A percentile compares a stretch with the other conserved stretches of the same genome.
Conservation (phyloP, 2,329 filamentous ascomycete genomes). For the Colletotrichum tofieldiae region DNA sequence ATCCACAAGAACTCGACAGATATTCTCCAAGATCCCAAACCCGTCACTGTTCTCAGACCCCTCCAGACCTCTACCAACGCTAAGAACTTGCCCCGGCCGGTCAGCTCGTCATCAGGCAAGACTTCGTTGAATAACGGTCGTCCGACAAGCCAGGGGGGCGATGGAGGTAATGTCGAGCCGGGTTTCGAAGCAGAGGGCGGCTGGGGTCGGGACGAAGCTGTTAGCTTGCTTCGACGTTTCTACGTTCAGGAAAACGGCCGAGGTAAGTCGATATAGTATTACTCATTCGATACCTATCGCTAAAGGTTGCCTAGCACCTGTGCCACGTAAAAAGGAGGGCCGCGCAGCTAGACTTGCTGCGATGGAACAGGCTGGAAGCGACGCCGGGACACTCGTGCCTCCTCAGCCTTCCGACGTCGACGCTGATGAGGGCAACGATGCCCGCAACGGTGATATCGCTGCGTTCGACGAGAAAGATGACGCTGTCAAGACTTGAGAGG, state of each 20-base stretch:
- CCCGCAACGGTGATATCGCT: background rate
- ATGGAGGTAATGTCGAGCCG: slow-evolving; percentile 80
- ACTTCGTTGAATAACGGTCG: background rate
- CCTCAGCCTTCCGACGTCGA: slow-evolving; percentile 9
- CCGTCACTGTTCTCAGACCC: slow-evolving; percentile 9
- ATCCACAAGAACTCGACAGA: slow-evolving; percentile 76
- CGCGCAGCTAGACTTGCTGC: slow-evolving; percentile 68
- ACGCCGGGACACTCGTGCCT: background rate
- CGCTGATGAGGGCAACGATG: slow-evolving; percentile 1
- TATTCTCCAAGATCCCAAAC: slow-evolving; percentile 2
- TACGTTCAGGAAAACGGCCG: slow-evolving; percentile 98
- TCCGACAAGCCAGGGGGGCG: slow-evolving; percentile 55
- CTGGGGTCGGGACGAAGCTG: slow-evolving; percentile 91
- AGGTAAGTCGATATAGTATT: slow-evolving; percentile 66
- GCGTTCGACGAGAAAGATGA: background rate
- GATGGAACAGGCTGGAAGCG: slow-evolving; percentile 50
- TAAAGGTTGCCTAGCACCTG: slow-evolving; percentile 57
- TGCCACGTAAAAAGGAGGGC: slow-evolving; percentile 70
- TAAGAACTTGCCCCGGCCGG: slow-evolving; percentile 18
- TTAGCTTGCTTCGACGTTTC: slow-evolving; percentile 91
- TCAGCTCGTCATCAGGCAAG: slow-evolving; percentile 27
- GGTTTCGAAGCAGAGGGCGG: slow-evolving; percentile 89
- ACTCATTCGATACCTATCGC: slow-evolving; percentile 33
- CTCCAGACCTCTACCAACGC: slow-evolving; percentile 23
- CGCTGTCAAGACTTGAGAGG: background rate